Evolutionary conservation across 2,329 filamentous ascomycete species (phyloP).

Genomic region (Furcasterigmium sp.): DNA sequence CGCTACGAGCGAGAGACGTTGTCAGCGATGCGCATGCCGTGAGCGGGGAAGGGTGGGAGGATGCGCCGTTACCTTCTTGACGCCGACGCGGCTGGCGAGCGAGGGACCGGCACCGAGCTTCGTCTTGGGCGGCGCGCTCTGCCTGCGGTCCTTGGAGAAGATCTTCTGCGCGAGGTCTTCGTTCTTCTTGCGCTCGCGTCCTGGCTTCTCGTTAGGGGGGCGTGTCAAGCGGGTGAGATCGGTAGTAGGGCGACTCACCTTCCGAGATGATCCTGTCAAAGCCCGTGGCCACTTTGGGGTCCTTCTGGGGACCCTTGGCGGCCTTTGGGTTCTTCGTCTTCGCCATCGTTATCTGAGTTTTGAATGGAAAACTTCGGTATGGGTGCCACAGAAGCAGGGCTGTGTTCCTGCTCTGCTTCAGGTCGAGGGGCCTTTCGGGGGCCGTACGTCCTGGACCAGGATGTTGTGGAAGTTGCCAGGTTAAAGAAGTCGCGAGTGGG

Average conservation of each 20-base stretch:
- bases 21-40: conserved; percentile 8
- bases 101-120: conserved; percentile 45
- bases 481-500: too few species aligned
- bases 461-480: too few species aligned
- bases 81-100: conserved; percentile 66
- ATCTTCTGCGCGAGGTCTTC: conserved; percentile 68
- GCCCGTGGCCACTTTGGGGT: conserved; percentile 37
- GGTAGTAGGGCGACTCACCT: conserved; percentile 30
- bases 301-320: conserved; percentile 19
- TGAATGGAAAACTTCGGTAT: too few species aligned
- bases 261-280: conserved; percentile 52
- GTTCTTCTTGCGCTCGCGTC: conserved; percentile 65
- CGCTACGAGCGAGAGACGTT: conserved; percentile 16
- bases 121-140: conserved; percentile 48
- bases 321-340: background rate
- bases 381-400: too few species aligned
- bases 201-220: too few species aligned
- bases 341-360: background rate
- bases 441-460: too few species aligned
- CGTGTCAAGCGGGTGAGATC: too few species aligned
- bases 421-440: too few species aligned
- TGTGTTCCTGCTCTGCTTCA: too few species aligned
- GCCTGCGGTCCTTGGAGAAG: conserved; percentile 55
- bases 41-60: background rate
- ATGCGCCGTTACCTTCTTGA: conserved; percentile 57